These are phyloP conservation scores for Mercurialis annua DNA, from an alignment of 345 rosid genomes.

Conservation along the genomic window DNA sequence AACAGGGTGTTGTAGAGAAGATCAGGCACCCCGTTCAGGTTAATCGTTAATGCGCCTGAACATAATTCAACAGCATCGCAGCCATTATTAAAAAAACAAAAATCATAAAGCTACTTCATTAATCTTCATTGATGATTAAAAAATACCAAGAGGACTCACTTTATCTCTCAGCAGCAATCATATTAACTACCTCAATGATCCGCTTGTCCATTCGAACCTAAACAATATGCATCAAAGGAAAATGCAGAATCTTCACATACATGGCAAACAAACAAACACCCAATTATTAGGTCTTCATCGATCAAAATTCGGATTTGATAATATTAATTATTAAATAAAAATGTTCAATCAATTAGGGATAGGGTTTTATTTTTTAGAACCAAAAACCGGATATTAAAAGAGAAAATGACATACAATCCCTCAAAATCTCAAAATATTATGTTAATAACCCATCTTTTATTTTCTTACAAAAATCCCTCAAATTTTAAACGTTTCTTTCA, in stretches of 20 bases:
- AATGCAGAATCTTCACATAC: background rate
- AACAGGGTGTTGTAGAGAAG: background rate
- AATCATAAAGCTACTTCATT: background rate
- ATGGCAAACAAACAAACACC: background rate
- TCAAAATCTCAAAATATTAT: no score
- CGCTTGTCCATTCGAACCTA: constrained; percentile 95
- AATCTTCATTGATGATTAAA: no score
- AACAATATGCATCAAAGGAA: constrained; percentile 19
- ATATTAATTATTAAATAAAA: no score
- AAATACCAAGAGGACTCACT: constrained; percentile 37
- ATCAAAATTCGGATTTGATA: no score
- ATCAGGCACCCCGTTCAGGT: background rate
- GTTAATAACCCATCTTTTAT: no score
- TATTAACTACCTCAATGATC: constrained; percentile 81
- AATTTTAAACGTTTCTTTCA: no score
- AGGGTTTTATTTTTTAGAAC: no score
- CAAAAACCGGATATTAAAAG: no score
- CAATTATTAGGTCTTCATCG: no score
- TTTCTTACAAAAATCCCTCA: no score
- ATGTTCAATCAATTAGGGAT: no score
- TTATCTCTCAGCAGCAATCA: constrained; percentile 82
- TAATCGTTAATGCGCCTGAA: background rate
- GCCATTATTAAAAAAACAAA: background rate
- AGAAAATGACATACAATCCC: no score
- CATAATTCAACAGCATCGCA: background rate